A percentile compares a stretch with the other conserved stretches of the same genome.
These are phyloP conservation scores for Boletus rubropictus DNA, from an alignment of 768 basidiomycete species.

Conservation along the genomic window DNA sequence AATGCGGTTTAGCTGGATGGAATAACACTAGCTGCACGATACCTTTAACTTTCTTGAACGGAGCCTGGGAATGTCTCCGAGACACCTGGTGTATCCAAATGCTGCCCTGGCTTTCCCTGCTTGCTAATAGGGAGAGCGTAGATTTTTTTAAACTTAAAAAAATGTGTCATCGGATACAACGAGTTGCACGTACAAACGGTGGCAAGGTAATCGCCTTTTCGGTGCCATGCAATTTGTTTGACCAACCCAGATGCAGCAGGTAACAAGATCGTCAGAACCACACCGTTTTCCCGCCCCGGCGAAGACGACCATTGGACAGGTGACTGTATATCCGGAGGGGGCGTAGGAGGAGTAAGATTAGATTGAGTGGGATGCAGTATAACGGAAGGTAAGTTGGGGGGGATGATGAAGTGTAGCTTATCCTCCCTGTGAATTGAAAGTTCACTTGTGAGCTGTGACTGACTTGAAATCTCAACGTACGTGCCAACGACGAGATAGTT, in stretches of 20 bases:
- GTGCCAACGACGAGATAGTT: constrained; percentile 72
- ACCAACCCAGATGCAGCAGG: constrained; percentile 64
- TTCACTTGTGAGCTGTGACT: constrained; percentile 7
- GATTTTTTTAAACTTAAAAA: constrained; percentile 2
- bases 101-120: constrained; percentile 64
- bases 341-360: constrained; percentile 56
- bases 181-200: constrained; percentile 75
- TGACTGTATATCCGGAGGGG: constrained; percentile 57
- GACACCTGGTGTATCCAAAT: constrained; percentile 97
- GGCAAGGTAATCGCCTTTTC: constrained; percentile 91
- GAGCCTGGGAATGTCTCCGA: constrained; percentile 92
- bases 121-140: constrained; percentile 40
- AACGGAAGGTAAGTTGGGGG: constrained; percentile 65
- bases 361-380: constrained; percentile 55
- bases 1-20: constrained; percentile 91
- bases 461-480: constrained; percentile 44
- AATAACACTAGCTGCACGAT: constrained; percentile 86
- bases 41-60: constrained; percentile 94
- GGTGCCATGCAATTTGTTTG: constrained; percentile 87
- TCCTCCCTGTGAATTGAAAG: constrained; percentile 56
- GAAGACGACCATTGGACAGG: constrained; percentile 66
- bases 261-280: constrained; percentile 57
- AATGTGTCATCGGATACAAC: constrained; percentile 2
- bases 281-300: constrained; percentile 41
- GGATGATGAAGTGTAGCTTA: constrained; percentile 70